phyloP scores from a whole-genome alignment of 495 filamentous ascomycete species.

The Lichina pygmaea region DNA sequence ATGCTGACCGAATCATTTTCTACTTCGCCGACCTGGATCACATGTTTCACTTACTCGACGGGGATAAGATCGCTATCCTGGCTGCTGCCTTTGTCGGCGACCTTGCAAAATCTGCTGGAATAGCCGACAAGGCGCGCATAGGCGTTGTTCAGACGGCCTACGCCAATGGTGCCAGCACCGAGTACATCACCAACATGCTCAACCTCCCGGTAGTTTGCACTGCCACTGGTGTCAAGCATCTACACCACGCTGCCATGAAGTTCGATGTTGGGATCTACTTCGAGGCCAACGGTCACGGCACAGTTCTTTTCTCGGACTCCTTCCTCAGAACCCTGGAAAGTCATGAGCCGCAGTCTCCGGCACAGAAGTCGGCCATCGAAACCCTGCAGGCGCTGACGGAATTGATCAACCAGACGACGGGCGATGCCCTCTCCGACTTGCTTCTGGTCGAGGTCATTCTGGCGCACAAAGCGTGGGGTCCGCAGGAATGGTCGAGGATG shows the following conservation, averaged over 20 bases:
- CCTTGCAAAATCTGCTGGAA: conserved; percentile 50
- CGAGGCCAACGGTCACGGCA: conserved; percentile 94
- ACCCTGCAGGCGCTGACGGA: conserved; percentile 57
- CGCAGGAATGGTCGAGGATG: conserved; percentile 73
- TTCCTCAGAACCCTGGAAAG: conserved; percentile 51
- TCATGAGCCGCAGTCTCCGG: conserved; percentile 67
- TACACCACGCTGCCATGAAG: conserved; percentile 77
- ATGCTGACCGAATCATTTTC: conserved; percentile 87
- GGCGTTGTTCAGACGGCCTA: conserved; percentile 94
- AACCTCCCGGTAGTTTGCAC: conserved; percentile 82
- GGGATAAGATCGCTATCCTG: conserved; percentile 87
- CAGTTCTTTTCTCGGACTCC: conserved; percentile 70
- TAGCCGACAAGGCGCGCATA: conserved; percentile 55
- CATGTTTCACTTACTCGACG: conserved; percentile 73
- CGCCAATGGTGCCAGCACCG: conserved; percentile 85
- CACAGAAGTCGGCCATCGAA: conserved; percentile 60
- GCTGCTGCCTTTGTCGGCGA: conserved; percentile 85
- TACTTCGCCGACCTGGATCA: conserved; percentile 69
- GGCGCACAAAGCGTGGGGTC: conserved; percentile 78
- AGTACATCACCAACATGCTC: conserved; percentile 67
- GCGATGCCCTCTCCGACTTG: conserved; percentile 85
- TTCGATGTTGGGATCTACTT: conserved; percentile 96
- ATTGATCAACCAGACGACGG: conserved; percentile 92
- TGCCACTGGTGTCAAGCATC: conserved; percentile 84
- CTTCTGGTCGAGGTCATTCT: conserved; percentile 90